Conservation (phyloP, 805 yeast genomes). For the Candida manassasensis region DNA sequence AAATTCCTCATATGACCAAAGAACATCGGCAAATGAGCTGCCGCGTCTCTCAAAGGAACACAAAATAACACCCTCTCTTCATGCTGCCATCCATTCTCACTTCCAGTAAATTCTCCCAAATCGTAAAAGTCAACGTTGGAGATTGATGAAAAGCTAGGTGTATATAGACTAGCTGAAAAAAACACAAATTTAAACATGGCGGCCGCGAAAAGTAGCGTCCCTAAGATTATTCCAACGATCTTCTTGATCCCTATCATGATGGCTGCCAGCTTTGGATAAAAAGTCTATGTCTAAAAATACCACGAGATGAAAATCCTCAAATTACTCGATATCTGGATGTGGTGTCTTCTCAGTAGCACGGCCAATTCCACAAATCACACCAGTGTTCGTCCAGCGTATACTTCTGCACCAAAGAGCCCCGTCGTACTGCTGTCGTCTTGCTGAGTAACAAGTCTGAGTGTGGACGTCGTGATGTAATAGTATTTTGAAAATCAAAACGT, state of each 20-base stretch:
- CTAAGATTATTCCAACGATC: constrained; percentile 8
- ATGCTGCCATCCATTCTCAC: constrained; percentile 72
- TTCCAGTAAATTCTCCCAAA: constrained; percentile 58
- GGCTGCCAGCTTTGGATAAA: no score
- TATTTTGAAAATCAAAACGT: no score
- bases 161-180: constrained; percentile 17
- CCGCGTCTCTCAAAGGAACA: constrained; percentile 91
- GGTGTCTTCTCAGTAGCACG: no score
- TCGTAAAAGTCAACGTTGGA: constrained; percentile 65
- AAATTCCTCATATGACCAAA: constrained; percentile 74
- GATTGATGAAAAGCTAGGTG: constrained; percentile 25
- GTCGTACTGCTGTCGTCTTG: no score
- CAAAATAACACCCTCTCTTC: constrained; percentile 77
- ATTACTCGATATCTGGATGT: no score
- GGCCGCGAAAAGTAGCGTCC: constrained; percentile 9
- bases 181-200: constrained; percentile 13
- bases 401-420: no score
- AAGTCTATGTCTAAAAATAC: no score
- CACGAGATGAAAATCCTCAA: no score
- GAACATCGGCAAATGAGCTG: constrained; percentile 84
- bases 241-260: constrained; percentile 6
- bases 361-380: no score
- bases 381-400: no score
- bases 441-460: no score
- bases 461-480: no score